phyloP scores from a whole-genome alignment of 2,329 filamentous ascomycete species.

The Graphiopsis chlorocephala region DNA sequence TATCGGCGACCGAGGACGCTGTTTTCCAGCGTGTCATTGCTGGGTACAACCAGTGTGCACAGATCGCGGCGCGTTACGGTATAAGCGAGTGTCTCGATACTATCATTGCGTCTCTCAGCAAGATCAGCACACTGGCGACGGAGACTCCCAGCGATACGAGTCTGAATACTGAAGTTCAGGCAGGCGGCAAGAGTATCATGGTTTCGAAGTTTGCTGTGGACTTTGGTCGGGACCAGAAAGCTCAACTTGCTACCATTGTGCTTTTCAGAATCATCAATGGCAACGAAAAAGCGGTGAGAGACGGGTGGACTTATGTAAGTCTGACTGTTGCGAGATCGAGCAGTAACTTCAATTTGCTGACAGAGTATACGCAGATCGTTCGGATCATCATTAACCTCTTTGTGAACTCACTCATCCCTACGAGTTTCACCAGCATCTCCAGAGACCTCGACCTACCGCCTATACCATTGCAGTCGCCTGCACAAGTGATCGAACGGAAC shows the following conservation, averaged over 20 bases:
- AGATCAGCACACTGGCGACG: constrained; percentile 83
- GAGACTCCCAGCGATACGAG: constrained; percentile 74
- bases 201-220: constrained; percentile 97
- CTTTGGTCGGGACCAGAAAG: constrained; percentile 88
- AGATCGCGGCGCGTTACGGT: constrained; percentile 81
- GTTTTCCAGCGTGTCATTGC: constrained; percentile 92
- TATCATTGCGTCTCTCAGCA: constrained; percentile 84
- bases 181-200: constrained; percentile 84
- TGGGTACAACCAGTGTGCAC: constrained; percentile 93
- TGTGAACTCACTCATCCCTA: constrained; percentile 85
- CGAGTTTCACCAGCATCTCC: constrained; percentile 67
- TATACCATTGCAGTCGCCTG: constrained; percentile 87
- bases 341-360: neutral
- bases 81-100: constrained; percentile 86
- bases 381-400: constrained; percentile 95
- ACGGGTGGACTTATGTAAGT: constrained; percentile 76
- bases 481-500: constrained; percentile 87
- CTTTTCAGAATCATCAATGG: constrained; percentile 87
- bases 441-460: constrained; percentile 68
- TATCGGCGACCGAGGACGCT: constrained; percentile 94
- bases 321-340: too few species aligned
- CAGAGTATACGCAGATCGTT: constrained; percentile 64
- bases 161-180: constrained; percentile 94
- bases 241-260: constrained; percentile 91
- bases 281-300: constrained; percentile 72